Evolutionary conservation across 2,329 filamentous ascomycete species (phyloP).

Genomic region (Arthroderma sp.): DNA sequence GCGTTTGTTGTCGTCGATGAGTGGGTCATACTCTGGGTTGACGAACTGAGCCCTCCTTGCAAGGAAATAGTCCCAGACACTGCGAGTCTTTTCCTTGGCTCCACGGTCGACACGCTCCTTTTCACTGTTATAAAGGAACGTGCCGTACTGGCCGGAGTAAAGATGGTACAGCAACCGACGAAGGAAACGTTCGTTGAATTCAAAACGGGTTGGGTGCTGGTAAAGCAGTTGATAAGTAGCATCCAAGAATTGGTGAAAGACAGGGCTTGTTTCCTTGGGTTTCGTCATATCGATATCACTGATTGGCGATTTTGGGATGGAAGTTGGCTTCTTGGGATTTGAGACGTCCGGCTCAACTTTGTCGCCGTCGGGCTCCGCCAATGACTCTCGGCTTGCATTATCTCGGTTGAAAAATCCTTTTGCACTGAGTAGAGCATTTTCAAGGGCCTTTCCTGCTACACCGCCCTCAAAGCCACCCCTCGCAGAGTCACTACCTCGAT

Average conservation of each 20-base stretch:
- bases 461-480: slow-evolving; percentile 30
- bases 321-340: slow-evolving; percentile 26
- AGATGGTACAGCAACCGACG: slow-evolving; percentile 82
- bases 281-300: slow-evolving; percentile 59
- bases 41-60: slow-evolving; percentile 67
- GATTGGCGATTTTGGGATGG: slow-evolving; percentile 23
- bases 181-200: slow-evolving; percentile 91
- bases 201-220: slow-evolving; percentile 78
- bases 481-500: slow-evolving; percentile 47
- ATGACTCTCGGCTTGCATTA: slow-evolving; percentile 52
- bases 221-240: slow-evolving; percentile 80
- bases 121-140: slow-evolving; percentile 90
- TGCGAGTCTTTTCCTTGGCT: slow-evolving; percentile 60
- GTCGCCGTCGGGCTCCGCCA: slow-evolving; percentile 51
- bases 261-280: slow-evolving; percentile 76
- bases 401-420: slow-evolving; percentile 82
- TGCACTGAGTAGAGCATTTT: slow-evolving; percentile 72
- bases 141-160: slow-evolving; percentile 93
- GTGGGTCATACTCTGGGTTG: slow-evolving; percentile 65
- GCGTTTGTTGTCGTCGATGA: slow-evolving; percentile 63
- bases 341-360: slow-evolving; percentile 37
- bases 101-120: slow-evolving; percentile 65
- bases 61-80: slow-evolving; percentile 94
- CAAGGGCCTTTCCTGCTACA: slow-evolving; percentile 58
- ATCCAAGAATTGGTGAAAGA: slow-evolving; percentile 96